These are phyloP conservation scores for Aspergillus ruber DNA, from an alignment of 2,329 filamentous ascomycete genomes.

Conservation along the genomic window DNA sequence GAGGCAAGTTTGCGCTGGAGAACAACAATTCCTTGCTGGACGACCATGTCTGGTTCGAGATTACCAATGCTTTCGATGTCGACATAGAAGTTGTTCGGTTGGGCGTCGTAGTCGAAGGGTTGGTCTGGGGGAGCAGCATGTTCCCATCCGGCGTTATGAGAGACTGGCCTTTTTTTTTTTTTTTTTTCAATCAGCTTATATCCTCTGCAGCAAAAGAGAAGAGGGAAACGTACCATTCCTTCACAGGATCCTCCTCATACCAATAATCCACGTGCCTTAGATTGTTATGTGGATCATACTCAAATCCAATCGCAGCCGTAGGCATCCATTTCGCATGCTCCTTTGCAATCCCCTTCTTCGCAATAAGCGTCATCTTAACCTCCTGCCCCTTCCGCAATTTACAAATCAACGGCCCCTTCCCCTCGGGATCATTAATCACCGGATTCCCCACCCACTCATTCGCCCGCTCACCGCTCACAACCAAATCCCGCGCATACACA, in stretches of 20 bases:
- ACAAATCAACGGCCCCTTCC: slow-evolving; percentile 75
- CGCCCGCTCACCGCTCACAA: slow-evolving; percentile 62
- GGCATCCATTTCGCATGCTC: slow-evolving; percentile 98
- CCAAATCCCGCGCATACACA: slow-evolving; percentile 84
- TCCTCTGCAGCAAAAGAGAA: too few relatives aligned
- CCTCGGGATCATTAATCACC: slow-evolving; percentile 75
- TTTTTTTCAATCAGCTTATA: too few relatives aligned
- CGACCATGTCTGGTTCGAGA: slow-evolving; percentile 81
- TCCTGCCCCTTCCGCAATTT: slow-evolving; percentile 89
- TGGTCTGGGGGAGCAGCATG: slow-evolving; percentile 72
- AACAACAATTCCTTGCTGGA: slow-evolving; percentile 80
- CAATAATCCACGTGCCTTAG: slow-evolving; percentile 86
- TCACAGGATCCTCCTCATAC: slow-evolving; percentile 77
- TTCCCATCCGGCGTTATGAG: slow-evolving; percentile 59
- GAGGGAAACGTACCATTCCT: slow-evolving; percentile 65
- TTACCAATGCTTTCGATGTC: slow-evolving; percentile 86
- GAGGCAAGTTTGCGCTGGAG: slow-evolving; percentile 84
- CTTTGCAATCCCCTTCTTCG: slow-evolving; percentile 97
- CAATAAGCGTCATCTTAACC: slow-evolving; percentile 81
- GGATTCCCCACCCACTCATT: slow-evolving; percentile 73
- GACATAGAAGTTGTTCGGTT: slow-evolving; percentile 81
- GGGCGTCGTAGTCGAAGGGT: slow-evolving; percentile 83
- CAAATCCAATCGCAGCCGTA: slow-evolving; percentile 85
- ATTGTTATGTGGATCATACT: slow-evolving; percentile 98
- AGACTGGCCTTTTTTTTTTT: too few relatives aligned